Conservation (phyloP, 148 eudicot species). For the Diospyros kaki region DNA sequence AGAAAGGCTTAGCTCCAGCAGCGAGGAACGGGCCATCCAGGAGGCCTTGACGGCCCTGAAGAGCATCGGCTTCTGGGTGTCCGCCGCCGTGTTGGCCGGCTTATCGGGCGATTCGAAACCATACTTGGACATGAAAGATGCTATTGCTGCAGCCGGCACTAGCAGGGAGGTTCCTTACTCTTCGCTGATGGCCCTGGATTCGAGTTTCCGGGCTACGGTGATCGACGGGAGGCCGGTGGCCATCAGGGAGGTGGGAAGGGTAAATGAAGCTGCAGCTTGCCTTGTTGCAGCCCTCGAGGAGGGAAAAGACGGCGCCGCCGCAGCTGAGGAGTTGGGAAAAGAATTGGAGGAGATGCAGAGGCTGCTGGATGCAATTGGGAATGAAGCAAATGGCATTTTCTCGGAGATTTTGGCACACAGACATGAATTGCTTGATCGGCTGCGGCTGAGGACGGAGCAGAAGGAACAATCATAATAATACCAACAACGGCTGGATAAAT, state of each 20-base stretch:
- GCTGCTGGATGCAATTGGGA: slow-evolving; percentile 23
- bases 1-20: slow-evolving; percentile 5
- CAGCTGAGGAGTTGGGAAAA: slow-evolving; percentile 20
- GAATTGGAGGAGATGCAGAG: slow-evolving; percentile 31
- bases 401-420: slow-evolving; percentile 39
- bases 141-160: not conserved
- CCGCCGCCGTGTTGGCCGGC: slow-evolving; percentile 32
- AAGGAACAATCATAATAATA: too few relatives aligned
- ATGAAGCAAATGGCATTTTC: slow-evolving; percentile 34
- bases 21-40: slow-evolving; percentile 31
- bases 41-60: slow-evolving; percentile 41
- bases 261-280: slow-evolving; percentile 26
- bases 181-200: slow-evolving; percentile 18
- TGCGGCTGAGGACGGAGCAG: slow-evolving; percentile 13
- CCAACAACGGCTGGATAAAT: too few relatives aligned
- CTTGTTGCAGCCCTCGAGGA: slow-evolving; percentile 11
- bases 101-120: slow-evolving; percentile 22
- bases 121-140: slow-evolving; percentile 17
- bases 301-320: slow-evolving; percentile 5
- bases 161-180: slow-evolving; percentile 7
- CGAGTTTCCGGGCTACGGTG: slow-evolving; percentile 10
- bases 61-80: slow-evolving; percentile 26
- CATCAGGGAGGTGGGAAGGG: slow-evolving; percentile 45
- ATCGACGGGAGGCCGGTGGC: slow-evolving; percentile 1
- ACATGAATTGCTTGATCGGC: slow-evolving; percentile 35